Evolutionary conservation across 345 rosid species (phyloP), one percentile per base, ranked within the genome.

Genomic region (Hibiscus tridactylites): DNA sequence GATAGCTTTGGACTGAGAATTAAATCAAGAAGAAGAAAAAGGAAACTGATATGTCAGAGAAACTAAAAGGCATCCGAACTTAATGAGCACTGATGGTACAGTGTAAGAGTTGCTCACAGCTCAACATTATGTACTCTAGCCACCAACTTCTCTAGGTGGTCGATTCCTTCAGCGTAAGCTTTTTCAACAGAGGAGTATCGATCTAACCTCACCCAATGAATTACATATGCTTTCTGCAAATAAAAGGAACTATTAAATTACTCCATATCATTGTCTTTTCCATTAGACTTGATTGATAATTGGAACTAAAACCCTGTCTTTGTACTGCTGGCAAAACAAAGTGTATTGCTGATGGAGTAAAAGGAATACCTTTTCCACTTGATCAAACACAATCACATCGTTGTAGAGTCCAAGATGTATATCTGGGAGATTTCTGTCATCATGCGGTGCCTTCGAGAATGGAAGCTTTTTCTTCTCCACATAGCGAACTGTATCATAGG

Each of bases 381-480:
- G 95, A 86, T 91, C 98, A 75, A 94, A 88, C 56, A 94, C 89
- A 64, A 94, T 76, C 4, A 91, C 90, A 31, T 91, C 88, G 42
- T 84, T 84, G 58, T 91, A 94, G 31, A 94, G 92, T 52, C 96
- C 93, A 35, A 90, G 86, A 81, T 94, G 95, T 73, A 94, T 90
- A 77, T 94, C 97, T 3, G 96, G 85, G 39, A 94, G 91, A 80
- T 86, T 83, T 81, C 95, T 88, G 70, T 91, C 97, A 83, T 94
- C 97, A 52, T 75, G 69, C 11, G 98, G 95, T 0, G 96, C 93
- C 66, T 70, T 80, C 16, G 90, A 77, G 78, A 91, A 94, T 9
- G 93, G 85, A 39, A 94, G 80, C 78, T 81, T 91, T 76, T 84
- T 87, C 79, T 83, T 90, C 81, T 94, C 98, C 6, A 83, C 89